Evolutionary conservation across 768 basidiomycete species (phyloP), one percentile per base, ranked within the genome.

Genomic region (Tylopilus vinaceipallidus): DNA sequence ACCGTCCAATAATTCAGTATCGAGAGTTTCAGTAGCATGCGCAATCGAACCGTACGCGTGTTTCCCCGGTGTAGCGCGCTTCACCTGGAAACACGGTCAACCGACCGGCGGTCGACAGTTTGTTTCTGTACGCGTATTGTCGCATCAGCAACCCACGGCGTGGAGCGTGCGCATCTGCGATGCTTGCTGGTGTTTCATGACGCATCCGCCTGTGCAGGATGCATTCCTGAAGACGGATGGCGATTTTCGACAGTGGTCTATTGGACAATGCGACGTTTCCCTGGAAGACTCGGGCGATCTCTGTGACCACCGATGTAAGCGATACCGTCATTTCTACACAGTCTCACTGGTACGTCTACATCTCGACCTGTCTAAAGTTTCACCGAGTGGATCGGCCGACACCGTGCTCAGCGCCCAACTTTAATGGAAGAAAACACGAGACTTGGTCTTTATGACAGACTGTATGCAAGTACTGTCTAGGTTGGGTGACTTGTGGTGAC

Each of bases 301-400:
- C 77, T 1, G 75, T 81, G 24, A 64, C 88, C 35, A 81, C 84
- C 2, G 68, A 74, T 2, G 63, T 75, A 6, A 89, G 90, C 1
- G 89, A 91, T 60, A 92, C 91, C 62, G 86, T 91, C 47, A 29
- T 29, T 29, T n/a, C n/a, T n/a, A n/a, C n/a, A n/a, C n/a, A n/a
- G n/a, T n/a, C n/a, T n/a, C n/a, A n/a, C n/a, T n/a, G n/a, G n/a
- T n/a, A n/a, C n/a, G n/a, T n/a, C n/a, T n/a, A n/a, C n/a, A n/a
- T n/a, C n/a, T n/a, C n/a, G n/a, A n/a, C n/a, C n/a, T n/a, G 83
- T 89, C 16, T 83, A 90, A 63, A 86, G 83, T 42, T 86, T 86
- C 1, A 90, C 89, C 1, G 91, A 92, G 60, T 92, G 89, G 90
- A 89, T 91, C 29, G 83, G 85, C 12, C 84, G 86, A 0, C 87